phyloP scores from a whole-genome alignment of 768 basidiomycete species.

The Peribolospora kevripleyi region DNA sequence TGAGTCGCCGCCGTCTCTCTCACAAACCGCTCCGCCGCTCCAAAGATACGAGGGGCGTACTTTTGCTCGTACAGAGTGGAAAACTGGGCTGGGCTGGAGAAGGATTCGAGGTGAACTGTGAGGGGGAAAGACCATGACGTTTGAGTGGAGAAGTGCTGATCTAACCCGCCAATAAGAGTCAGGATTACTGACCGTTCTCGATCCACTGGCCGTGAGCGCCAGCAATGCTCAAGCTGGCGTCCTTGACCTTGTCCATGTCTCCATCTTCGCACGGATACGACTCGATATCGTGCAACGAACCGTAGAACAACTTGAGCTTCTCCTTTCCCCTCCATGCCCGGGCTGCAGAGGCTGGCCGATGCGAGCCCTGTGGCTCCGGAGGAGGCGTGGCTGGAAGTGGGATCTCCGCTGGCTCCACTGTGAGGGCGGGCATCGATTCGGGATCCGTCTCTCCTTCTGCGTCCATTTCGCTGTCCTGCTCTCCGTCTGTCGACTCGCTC shows the following conservation, averaged over 20 bases:
- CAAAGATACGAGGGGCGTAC: conserved; percentile 36
- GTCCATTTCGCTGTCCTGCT: no score
- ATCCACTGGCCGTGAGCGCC: conserved; percentile 68
- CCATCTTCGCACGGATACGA: conserved; percentile 37
- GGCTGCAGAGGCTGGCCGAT: background rate
- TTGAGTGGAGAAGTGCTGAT: no score
- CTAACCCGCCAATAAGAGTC: no score
- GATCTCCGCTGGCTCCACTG: no score
- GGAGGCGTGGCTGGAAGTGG: no score
- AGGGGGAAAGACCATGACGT: background rate
- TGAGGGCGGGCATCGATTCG: no score
- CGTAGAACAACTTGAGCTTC: conserved; percentile 46
- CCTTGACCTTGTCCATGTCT: conserved; percentile 48
- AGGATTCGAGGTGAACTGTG: conserved; percentile 46
- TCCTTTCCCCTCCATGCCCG: conserved; percentile 22
- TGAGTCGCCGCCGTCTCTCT: conserved; percentile 30
- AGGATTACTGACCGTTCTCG: conserved; percentile 28
- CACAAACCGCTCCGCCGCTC: conserved; percentile 46
- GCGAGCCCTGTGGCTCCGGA: no score
- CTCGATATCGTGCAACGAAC: conserved; percentile 77
- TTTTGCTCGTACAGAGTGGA: conserved; percentile 46
- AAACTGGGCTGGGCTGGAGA: conserved; percentile 46
- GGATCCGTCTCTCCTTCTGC: no score
- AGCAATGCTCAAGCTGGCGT: conserved; percentile 58
- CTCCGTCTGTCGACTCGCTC: no score